Evolutionary conservation across 176 grass and related monocot species (phyloP).

Genomic region (Eragrostis curvula): DNA sequence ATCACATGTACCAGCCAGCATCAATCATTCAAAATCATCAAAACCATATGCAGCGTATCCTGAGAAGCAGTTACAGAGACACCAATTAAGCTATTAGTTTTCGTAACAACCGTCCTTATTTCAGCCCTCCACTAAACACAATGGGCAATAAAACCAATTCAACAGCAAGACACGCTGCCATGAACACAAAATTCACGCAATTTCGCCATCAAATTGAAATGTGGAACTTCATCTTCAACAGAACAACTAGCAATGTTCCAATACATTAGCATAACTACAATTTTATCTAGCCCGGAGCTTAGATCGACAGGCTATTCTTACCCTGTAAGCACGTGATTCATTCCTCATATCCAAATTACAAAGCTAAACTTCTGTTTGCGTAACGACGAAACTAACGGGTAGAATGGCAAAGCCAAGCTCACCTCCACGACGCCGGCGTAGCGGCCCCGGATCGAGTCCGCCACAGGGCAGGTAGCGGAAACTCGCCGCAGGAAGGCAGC

Average conservation of each 20-base stretch:
- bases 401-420: neutral
- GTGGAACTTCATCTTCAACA: neutral
- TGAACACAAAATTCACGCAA: neutral
- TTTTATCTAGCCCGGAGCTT: neutral
- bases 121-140: neutral
- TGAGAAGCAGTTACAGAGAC: neutral
- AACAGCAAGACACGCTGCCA: neutral
- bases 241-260: neutral
- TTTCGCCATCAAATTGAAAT: neutral
- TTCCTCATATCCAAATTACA: neutral
- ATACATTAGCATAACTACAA: neutral
- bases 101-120: neutral
- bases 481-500: conserved; percentile 22
- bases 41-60: neutral
- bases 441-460: neutral
- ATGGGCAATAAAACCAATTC: neutral
- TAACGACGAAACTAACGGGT: neutral
- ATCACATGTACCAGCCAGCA: neutral
- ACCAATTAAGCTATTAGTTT: neutral
- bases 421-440: conserved; percentile 45
- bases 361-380: neutral
- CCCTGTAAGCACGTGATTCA: neutral
- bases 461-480: conserved; percentile 8
- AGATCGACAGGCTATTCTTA: neutral
- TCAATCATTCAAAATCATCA: neutral